Percentiles rank a stretch among this genome's conserved stretches.
Conservation (phyloP, 2,329 filamentous ascomycete species). For the Cyphellophora europaea region DNA sequence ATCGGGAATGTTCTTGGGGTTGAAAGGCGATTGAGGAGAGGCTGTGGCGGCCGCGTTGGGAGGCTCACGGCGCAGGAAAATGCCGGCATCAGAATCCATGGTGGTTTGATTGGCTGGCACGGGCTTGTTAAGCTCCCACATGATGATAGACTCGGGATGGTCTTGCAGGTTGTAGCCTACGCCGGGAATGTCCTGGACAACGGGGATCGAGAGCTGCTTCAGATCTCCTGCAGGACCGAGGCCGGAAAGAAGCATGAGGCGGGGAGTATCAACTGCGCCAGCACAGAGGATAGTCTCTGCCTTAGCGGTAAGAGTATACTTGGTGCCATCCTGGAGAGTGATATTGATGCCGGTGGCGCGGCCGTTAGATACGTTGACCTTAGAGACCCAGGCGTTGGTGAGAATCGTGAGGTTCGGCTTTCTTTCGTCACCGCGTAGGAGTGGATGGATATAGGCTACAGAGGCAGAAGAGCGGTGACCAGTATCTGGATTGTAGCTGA, state of each 20-base stretch:
- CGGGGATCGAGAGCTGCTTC: slow-evolving; percentile 43
- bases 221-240: slow-evolving; percentile 45
- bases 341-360: slow-evolving; percentile 65
- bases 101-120: slow-evolving; percentile 73
- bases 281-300: slow-evolving; percentile 72
- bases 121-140: slow-evolving; percentile 72
- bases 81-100: slow-evolving; percentile 83
- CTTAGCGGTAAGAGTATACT: slow-evolving; percentile 49
- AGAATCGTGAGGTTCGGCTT: slow-evolving; percentile 76
- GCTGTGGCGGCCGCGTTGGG: slow-evolving; percentile 54
- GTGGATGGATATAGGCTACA: slow-evolving; percentile 88
- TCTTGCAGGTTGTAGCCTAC: slow-evolving; percentile 57
- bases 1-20: slow-evolving; percentile 47
- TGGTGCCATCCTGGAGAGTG: slow-evolving; percentile 51
- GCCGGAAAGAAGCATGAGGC: slow-evolving; percentile 48
- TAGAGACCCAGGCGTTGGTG: slow-evolving; percentile 80
- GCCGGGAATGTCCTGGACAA: slow-evolving; percentile 51
- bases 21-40: slow-evolving; percentile 28
- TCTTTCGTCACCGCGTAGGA: slow-evolving; percentile 72
- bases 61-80: slow-evolving; percentile 73
- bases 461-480: slow-evolving; percentile 76
- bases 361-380: slow-evolving; percentile 54
- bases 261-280: slow-evolving; percentile 72
- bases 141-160: slow-evolving; percentile 57
- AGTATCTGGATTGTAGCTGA: slow-evolving; percentile 84